These are phyloP conservation scores for Ophiocordyceps camponoti-saundersi DNA, from an alignment of 2,329 filamentous ascomycete genomes.

Conservation along the genomic window DNA sequence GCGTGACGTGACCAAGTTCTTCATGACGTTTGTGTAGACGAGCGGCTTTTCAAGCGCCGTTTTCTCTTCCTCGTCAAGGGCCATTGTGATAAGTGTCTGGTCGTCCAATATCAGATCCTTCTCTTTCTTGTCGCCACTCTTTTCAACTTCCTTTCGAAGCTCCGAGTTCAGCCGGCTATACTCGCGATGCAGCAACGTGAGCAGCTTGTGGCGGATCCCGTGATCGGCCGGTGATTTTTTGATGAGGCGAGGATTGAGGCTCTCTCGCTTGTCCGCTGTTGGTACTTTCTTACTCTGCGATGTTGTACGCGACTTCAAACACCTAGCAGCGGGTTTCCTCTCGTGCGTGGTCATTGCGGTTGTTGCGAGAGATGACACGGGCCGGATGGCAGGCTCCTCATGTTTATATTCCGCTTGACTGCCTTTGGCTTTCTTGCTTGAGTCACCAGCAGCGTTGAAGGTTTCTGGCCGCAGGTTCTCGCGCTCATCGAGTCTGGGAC, in stretches of 20 bases:
- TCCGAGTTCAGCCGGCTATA: constrained; percentile 50
- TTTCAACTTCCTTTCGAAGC: constrained; percentile 39
- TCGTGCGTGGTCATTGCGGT: background rate
- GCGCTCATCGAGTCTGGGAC: constrained; percentile 8
- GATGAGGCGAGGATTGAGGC: constrained; percentile 51
- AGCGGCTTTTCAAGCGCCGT: constrained; percentile 47
- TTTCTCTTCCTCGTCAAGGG: constrained; percentile 64
- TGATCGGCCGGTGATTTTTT: constrained; percentile 39
- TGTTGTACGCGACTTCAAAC: background rate
- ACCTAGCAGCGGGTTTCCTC: background rate
- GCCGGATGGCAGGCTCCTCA: constrained; percentile 9
- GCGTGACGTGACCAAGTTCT: constrained; percentile 59
- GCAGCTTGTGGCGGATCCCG: constrained; percentile 34
- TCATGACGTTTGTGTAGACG: constrained; percentile 74
- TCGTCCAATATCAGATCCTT: constrained; percentile 38
- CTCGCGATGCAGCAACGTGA: constrained; percentile 49
- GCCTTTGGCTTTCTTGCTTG: background rate
- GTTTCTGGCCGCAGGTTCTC: background rate
- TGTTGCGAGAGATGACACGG: constrained; percentile 17
- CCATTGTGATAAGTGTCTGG: constrained; percentile 50
- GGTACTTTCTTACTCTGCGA: background rate
- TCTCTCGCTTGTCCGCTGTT: constrained; percentile 23
- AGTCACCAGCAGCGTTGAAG: background rate
- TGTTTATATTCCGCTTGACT: background rate
- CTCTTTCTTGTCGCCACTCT: constrained; percentile 28